Conservation (phyloP, 2,329 filamentous ascomycete genomes). For the Trichoderma cornu-damae region DNA sequence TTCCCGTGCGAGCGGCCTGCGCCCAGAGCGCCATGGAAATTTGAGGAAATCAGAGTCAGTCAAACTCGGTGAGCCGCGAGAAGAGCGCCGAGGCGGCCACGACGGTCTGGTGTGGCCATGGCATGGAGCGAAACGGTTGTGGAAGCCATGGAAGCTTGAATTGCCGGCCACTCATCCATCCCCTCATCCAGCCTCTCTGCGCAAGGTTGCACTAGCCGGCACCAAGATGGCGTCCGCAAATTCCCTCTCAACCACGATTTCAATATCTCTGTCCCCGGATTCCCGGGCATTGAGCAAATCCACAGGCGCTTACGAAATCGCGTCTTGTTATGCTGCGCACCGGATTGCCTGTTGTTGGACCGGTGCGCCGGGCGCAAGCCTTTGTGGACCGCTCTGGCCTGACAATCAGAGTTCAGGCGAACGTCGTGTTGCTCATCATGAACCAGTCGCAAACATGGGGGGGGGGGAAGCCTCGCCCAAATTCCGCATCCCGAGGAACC, state of each 20-base stretch:
- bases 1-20: not conserved
- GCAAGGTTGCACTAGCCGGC: slow-evolving; percentile 2
- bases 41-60: not conserved
- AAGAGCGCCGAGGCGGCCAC: not conserved
- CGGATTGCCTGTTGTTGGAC: not conserved
- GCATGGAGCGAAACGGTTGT: not conserved
- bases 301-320: not conserved
- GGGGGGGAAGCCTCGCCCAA: not conserved
- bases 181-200: slow-evolving; percentile 8
- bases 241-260: slow-evolving; percentile 9
- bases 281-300: not conserved
- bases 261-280: not conserved
- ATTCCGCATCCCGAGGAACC: not conserved
- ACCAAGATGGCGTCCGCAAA: slow-evolving; percentile 2
- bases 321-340: not conserved
- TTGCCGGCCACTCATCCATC: not conserved
- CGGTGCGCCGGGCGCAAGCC: not conserved
- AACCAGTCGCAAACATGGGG: not conserved
- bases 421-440: not conserved
- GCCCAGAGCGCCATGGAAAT: not conserved
- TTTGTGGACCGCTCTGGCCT: not conserved
- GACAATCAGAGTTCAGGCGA: not conserved
- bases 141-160: not conserved
- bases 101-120: not conserved
- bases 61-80: not conserved